Conservation (phyloP, 345 rosid species). For the Lepidium sativum region DNA sequence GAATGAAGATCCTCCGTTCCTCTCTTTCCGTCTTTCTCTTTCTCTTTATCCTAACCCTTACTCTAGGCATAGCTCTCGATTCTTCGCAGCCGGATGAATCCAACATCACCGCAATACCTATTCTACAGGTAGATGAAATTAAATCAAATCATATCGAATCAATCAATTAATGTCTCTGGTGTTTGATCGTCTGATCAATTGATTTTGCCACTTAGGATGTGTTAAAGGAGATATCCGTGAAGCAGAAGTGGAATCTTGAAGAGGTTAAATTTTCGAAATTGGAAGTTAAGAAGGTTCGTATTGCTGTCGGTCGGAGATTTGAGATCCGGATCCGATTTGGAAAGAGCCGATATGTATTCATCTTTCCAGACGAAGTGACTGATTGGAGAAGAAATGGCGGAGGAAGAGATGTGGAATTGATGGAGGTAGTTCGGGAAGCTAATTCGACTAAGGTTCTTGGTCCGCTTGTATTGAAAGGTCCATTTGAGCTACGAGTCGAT, state of each 20-base stretch:
- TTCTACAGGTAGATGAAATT: slow-evolving; percentile 33
- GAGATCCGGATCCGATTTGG: slow-evolving; percentile 66
- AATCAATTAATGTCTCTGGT: neutral
- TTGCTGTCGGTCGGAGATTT: slow-evolving; percentile 38
- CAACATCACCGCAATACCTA: slow-evolving; percentile 14
- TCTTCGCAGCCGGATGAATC: slow-evolving; percentile 21
- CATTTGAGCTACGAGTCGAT: slow-evolving; percentile 47
- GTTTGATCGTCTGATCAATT: neutral
- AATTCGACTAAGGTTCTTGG: slow-evolving; percentile 36
- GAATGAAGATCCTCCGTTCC: neutral
- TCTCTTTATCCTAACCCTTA: slow-evolving; percentile 14
- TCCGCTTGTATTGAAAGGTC: slow-evolving; percentile 52
- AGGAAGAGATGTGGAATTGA: slow-evolving; percentile 29
- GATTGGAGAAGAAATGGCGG: slow-evolving; percentile 42
- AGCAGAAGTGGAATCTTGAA: slow-evolving; percentile 52
- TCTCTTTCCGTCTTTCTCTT: slow-evolving; percentile 16
- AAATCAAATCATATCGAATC: neutral
- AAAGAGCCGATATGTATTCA: slow-evolving; percentile 36
- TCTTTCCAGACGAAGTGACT: slow-evolving; percentile 42
- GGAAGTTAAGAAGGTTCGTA: slow-evolving; percentile 38
- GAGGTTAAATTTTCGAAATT: slow-evolving; percentile 31
- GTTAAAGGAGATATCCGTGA: slow-evolving; percentile 41
- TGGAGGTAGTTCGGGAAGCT: slow-evolving; percentile 25
- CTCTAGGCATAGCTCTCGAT: slow-evolving; percentile 22
- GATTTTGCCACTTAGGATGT: slow-evolving; percentile 40